Conservation (phyloP, 2,329 filamentous ascomycete genomes). For the Podosphaera fusca region DNA sequence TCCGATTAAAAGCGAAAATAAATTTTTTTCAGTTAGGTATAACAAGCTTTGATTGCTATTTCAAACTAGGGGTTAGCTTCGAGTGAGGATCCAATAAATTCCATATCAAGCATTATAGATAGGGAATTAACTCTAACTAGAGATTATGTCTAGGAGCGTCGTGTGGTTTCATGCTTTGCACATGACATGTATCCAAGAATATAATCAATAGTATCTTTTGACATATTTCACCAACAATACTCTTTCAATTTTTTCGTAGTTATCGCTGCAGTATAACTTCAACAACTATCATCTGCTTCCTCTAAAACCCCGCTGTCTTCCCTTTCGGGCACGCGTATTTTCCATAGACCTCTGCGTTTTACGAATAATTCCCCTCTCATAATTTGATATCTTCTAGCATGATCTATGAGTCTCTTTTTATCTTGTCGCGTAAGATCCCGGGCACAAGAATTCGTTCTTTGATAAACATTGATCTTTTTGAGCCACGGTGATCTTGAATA, state of each 20-base stretch:
- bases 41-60: too few relatives aligned
- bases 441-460: too few relatives aligned
- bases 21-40: too few relatives aligned
- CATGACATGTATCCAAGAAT: neutral
- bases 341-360: too few relatives aligned
- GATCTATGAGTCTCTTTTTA: neutral
- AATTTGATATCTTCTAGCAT: neutral
- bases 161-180: neutral
- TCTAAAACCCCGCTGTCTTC: neutral
- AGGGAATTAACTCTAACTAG: neutral
- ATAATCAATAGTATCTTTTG: neutral
- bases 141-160: neutral
- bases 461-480: too few relatives aligned
- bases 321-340: too few relatives aligned
- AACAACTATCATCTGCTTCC: neutral
- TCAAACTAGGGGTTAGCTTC: too few relatives aligned
- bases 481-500: too few relatives aligned
- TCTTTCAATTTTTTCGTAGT: neutral
- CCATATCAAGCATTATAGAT: neutral
- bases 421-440: neutral
- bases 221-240: neutral
- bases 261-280: neutral
- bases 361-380: neutral
- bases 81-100: neutral
- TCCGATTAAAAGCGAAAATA: too few relatives aligned